Percentiles rank a stretch among this genome's conserved stretches.
phyloP scores from a whole-genome alignment of 2,329 filamentous ascomycete genomes.

The Aschersonia sp. region DNA sequence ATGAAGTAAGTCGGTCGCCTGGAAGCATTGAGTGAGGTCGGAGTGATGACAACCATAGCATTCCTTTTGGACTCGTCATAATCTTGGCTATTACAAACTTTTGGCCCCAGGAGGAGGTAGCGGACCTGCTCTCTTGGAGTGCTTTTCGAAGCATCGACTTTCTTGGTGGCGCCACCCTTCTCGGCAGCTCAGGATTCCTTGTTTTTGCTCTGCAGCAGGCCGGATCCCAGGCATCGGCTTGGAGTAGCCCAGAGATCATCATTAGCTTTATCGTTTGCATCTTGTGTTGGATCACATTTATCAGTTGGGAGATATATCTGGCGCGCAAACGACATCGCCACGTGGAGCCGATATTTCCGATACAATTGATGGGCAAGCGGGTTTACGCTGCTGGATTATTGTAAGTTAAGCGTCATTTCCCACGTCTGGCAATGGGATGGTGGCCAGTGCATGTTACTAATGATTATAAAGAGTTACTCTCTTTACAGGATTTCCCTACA shows the following conservation, averaged over 20 bases:
- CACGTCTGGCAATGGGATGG: too few species aligned
- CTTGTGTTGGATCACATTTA: conserved; percentile 31
- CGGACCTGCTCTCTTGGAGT: conserved; percentile 21
- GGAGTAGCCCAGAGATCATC: conserved; percentile 37
- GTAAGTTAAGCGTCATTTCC: conserved; percentile 18
- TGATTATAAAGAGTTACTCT: conserved; percentile 31
- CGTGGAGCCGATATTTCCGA: conserved; percentile 41
- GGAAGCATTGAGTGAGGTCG: neutral
- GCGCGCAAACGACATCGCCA: conserved; percentile 18
- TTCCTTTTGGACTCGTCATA: conserved; percentile 32
- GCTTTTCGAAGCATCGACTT: conserved; percentile 36
- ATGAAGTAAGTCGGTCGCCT: conserved; percentile 33
- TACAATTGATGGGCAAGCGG: conserved; percentile 29
- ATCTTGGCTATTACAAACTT: conserved; percentile 31
- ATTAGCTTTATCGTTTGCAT: conserved; percentile 30
- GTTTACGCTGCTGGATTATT: conserved; percentile 36
- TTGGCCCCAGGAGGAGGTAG: conserved; percentile 25
- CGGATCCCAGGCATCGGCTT: conserved; percentile 33
- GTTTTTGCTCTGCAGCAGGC: conserved; percentile 43
- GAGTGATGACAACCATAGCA: conserved; percentile 14
- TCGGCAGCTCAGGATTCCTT: conserved; percentile 36
- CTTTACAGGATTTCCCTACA: conserved; percentile 41
- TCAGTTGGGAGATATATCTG: conserved; percentile 34
- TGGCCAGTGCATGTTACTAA: neutral
- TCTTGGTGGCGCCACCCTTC: conserved; percentile 32